Evolutionary conservation across 768 basidiomycete genomes (phyloP).

Genomic region (Sistotremastrum suecicum): DNA sequence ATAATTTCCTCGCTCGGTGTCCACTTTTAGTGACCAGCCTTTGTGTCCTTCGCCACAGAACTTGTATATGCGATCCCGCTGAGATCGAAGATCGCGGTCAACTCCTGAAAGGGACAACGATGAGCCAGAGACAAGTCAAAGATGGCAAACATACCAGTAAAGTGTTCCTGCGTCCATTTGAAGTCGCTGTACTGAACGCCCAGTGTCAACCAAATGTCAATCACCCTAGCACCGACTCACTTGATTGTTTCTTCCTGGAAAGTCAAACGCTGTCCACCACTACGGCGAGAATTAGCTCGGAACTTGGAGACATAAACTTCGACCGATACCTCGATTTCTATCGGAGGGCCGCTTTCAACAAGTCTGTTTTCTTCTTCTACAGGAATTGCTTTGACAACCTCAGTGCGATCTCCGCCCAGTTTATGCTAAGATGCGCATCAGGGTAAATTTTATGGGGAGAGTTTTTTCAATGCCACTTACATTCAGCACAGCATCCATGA

Average conservation of each 20-base stretch:
- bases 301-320: slow-evolving; percentile 5
- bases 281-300: slow-evolving; percentile 12
- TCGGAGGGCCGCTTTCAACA: slow-evolving; percentile 38
- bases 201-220: not conserved
- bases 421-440: slow-evolving; percentile 41
- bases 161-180: slow-evolving; percentile 66
- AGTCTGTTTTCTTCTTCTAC: slow-evolving; percentile 58
- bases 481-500: slow-evolving; percentile 84
- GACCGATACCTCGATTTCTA: slow-evolving; percentile 47
- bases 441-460: not conserved
- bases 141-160: slow-evolving; percentile 39
- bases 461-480: slow-evolving; percentile 24
- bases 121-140: not conserved
- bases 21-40: slow-evolving; percentile 74
- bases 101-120: slow-evolving; percentile 35
- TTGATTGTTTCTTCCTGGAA: slow-evolving; percentile 60
- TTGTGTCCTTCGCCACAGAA: slow-evolving; percentile 52
- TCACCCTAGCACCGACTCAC: slow-evolving; percentile 24
- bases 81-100: slow-evolving; percentile 68
- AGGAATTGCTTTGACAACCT: slow-evolving; percentile 54
- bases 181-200: slow-evolving; percentile 48
- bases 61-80: slow-evolving; percentile 52
- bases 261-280: slow-evolving; percentile 84
- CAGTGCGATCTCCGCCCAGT: slow-evolving; percentile 67
- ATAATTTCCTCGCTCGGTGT: slow-evolving; percentile 76